Percentiles rank a stretch among this genome's conserved stretches.
Conservation (phyloP, 345 rosid species). For the Brassica cretica region DNA sequence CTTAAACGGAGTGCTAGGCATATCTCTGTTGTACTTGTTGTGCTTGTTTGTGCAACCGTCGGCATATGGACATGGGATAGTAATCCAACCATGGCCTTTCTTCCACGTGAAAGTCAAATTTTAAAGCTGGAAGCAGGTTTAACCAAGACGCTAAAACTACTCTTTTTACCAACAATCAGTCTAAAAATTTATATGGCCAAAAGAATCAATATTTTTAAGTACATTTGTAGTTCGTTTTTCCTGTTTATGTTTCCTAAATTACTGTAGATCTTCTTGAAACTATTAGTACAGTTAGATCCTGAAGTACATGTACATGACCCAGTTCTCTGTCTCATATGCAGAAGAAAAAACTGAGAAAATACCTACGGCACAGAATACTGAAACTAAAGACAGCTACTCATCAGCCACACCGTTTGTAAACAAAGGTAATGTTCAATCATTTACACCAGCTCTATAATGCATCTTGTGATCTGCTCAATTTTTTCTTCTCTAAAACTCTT, state of each 20-base stretch:
- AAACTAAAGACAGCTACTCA: slow-evolving; percentile 26
- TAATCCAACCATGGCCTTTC: slow-evolving; percentile 48
- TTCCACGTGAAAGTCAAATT: slow-evolving; percentile 47
- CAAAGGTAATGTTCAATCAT: slow-evolving; percentile 20
- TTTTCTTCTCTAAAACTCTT: neutral
- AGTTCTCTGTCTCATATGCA: slow-evolving; percentile 27
- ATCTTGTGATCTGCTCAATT: slow-evolving; percentile 3
- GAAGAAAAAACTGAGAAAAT: slow-evolving; percentile 30
- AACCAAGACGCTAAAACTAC: slow-evolving; percentile 9
- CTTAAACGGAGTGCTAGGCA: slow-evolving; percentile 47
- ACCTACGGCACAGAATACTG: slow-evolving; percentile 4
- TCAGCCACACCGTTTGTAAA: slow-evolving; percentile 28
- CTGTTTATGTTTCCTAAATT: neutral
- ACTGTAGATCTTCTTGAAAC: slow-evolving; percentile 4
- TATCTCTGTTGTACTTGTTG: slow-evolving; percentile 57
- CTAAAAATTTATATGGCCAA: neutral
- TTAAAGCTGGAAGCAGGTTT: slow-evolving; percentile 57
- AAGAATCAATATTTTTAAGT: neutral
- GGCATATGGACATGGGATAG: slow-evolving; percentile 65
- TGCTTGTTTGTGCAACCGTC: slow-evolving; percentile 52
- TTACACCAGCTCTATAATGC: neutral
- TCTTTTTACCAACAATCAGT: slow-evolving; percentile 2
- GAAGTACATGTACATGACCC: slow-evolving; percentile 18
- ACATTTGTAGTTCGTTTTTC: no score
- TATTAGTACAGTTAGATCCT: neutral